These are phyloP conservation scores for Sclerotinia sclerotiorum DNA, from an alignment of 2,329 filamentous ascomycete species.

Conservation along the genomic window DNA sequence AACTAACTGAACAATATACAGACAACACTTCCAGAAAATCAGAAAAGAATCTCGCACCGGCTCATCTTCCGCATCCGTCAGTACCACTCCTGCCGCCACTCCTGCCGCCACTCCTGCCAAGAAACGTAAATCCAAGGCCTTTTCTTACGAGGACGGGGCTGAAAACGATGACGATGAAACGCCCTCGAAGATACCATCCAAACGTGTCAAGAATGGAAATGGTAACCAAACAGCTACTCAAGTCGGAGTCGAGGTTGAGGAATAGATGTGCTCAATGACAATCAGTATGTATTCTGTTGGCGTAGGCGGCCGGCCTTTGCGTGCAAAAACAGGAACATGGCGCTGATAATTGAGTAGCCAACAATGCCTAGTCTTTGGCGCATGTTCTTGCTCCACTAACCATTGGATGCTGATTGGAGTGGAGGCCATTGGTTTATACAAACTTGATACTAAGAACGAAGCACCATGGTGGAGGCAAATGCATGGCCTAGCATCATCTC, in stretches of 20 bases:
- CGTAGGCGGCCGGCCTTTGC: background rate
- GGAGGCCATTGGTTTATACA: background rate
- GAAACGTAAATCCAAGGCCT: constrained; percentile 10
- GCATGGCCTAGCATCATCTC: background rate
- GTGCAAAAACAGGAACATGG: too few relatives aligned
- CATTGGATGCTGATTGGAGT: background rate
- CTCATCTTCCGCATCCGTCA: background rate
- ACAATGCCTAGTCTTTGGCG: background rate
- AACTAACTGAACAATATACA: constrained; percentile 24
- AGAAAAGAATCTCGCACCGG: constrained; percentile 27
- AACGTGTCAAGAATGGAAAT: constrained; percentile 12
- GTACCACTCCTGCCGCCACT: constrained; percentile 1
- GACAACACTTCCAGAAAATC: constrained; percentile 40
- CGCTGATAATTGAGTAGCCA: background rate
- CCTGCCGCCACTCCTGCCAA: constrained; percentile 10
- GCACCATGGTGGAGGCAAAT: too few relatives aligned
- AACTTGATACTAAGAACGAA: background rate
- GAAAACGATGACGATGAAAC: constrained; percentile 23
- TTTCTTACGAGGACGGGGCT: background rate
- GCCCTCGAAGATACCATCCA: constrained; percentile 16
- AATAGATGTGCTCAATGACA: background rate
- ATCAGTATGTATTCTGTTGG: background rate
- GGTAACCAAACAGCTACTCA: background rate
- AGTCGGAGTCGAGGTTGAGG: background rate
- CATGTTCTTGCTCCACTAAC: background rate